Conservation (phyloP, 768 basidiomycete genomes). For the Pisolithus orientalis region DNA sequence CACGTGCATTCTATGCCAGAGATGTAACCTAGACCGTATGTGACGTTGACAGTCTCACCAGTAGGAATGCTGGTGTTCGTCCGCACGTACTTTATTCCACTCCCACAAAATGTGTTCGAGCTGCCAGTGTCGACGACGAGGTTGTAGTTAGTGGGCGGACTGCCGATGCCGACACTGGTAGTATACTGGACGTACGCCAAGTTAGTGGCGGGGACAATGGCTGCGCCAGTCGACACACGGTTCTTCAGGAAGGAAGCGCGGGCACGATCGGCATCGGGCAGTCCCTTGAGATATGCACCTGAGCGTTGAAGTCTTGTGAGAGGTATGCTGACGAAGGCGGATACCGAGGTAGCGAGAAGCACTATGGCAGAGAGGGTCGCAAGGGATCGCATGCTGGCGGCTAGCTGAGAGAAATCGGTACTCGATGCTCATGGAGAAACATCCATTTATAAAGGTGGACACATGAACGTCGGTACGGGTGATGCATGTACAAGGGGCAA, state of each 20-base stretch:
- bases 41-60: conserved; percentile 10
- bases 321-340: conserved; percentile 5
- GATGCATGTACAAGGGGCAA: too few relatives aligned
- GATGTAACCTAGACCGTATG: conserved; percentile 10
- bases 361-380: background rate
- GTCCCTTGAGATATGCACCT: conserved; percentile 12
- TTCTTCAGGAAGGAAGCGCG: conserved; percentile 9
- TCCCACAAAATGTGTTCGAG: conserved; percentile 27
- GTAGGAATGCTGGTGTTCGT: conserved; percentile 21
- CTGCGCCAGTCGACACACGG: conserved; percentile 1
- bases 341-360: conserved; percentile 5
- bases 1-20: conserved; percentile 31
- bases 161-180: conserved; percentile 19
- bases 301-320: conserved; percentile 9
- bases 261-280: conserved; percentile 12
- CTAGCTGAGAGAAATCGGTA: too few relatives aligned
- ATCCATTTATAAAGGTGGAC: too few relatives aligned
- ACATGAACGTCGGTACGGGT: too few relatives aligned
- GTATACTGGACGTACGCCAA: conserved; percentile 13
- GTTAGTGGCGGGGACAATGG: conserved; percentile 12
- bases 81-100: conserved; percentile 12
- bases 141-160: conserved; percentile 21
- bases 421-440: too few relatives aligned
- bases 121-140: conserved; percentile 28
- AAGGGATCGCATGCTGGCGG: conserved; percentile 10